Evolutionary conservation across 345 rosid species (phyloP), one percentile per base, ranked within the genome.

Genomic region (Rhodomyrtus tomentosa): DNA sequence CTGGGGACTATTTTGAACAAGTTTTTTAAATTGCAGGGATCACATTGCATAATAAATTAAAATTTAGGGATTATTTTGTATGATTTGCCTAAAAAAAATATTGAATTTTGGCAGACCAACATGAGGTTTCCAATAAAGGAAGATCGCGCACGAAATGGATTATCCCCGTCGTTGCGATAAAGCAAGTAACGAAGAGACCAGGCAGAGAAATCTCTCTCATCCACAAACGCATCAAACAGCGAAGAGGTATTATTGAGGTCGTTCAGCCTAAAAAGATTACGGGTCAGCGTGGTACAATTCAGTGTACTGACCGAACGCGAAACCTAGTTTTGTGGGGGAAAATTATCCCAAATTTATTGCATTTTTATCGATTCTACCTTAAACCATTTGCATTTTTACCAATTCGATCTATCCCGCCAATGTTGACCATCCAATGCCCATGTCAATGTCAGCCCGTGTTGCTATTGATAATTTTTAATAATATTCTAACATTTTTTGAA

Each of bases 371-470:
- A 48, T 48, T 48, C 50, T 10, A 4, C 3, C 50, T 0, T 48
- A 48, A 48, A 48, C 2, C 1, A 2, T 48, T 48, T 48, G 13
- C 13, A 10, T 10, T 48, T 49, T 13, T 49, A 3, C 14, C 14
- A 49, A 49, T 10, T 49, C 50, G 11, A 0, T 10, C 12, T 3
- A 49, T 49, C 50, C 50, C 13, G 3, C 1, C 50, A 49, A 10
- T 3, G 3, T 49, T 49, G 3, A 2, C 12, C 14, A 4, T 2
- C 2, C 14, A 4, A 2, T 1, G 14, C 14, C 4, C 4, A 49
- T 1, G 14, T 49, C 2, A 1, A 48, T 48, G 50, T 48, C 10
- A 8, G 12, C 12, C 50, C 10, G 10, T 48, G 10, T 8, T 48
- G 50, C 10, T 11, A 3, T 9, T 10, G 11, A 10, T 3, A 48